Evolutionary conservation across 768 basidiomycete species (phyloP).

Genomic region (Piloderma croceum): DNA sequence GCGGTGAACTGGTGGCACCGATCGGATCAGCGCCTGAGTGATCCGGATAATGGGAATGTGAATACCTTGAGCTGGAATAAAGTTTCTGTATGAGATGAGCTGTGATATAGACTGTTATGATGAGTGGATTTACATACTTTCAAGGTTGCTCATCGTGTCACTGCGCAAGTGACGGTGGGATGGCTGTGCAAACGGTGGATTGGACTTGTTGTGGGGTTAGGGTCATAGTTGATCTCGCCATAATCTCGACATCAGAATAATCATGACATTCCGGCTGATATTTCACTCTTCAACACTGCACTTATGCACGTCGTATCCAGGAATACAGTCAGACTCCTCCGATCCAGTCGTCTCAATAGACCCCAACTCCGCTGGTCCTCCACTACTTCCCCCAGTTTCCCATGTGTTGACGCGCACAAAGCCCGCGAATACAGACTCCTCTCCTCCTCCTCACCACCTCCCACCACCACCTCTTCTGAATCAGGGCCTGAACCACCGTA

Average conservation of each 20-base stretch:
- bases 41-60: slow-evolving; percentile 7
- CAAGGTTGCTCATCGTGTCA: slow-evolving; percentile 74
- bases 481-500: slow-evolving; percentile 81
- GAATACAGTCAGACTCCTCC: too few species aligned
- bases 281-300: too few species aligned
- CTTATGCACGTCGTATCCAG: too few species aligned
- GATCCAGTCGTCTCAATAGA: not conserved
- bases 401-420: slow-evolving; percentile 82
- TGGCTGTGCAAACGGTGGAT: too few species aligned
- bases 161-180: too few species aligned
- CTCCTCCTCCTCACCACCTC: slow-evolving; percentile 18
- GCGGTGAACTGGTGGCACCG: slow-evolving; percentile 80
- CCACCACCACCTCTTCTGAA: slow-evolving; percentile 24
- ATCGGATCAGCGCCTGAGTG: slow-evolving; percentile 10
- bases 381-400: slow-evolving; percentile 39
- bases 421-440: slow-evolving; percentile 55
- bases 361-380: not conserved
- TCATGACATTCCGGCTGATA: too few species aligned
- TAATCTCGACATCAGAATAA: too few species aligned
- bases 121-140: slow-evolving; percentile 56
- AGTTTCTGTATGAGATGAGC: slow-evolving; percentile 62
- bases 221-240: not conserved
- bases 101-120: slow-evolving; percentile 2
- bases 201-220: not conserved
- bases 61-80: slow-evolving; percentile 96